Percentiles rank a stretch among this genome's conserved stretches.
These are phyloP conservation scores for Aspergillus ruber DNA, from an alignment of 2,329 filamentous ascomycete genomes.

Conservation along the genomic window DNA sequence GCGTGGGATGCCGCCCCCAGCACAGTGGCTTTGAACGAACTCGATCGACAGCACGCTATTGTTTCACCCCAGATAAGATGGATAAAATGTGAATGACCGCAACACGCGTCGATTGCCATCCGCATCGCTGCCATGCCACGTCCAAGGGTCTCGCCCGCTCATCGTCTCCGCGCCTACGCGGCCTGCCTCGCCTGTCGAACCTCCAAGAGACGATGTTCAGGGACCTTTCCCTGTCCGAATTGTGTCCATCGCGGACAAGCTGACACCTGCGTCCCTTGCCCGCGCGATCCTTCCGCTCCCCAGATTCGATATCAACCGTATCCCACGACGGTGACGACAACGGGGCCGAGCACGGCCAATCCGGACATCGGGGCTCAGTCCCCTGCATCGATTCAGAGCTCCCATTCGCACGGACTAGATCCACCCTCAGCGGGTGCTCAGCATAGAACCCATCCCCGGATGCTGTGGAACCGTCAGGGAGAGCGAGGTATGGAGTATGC, in stretches of 20 bases:
- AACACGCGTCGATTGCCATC: background rate
- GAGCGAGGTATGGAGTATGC: slow-evolving; percentile 40
- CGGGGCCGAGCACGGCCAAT: background rate
- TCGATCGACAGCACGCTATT: no score
- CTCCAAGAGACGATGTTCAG: slow-evolving; percentile 49
- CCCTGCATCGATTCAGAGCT: background rate
- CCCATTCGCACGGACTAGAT: slow-evolving; percentile 5
- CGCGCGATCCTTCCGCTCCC: background rate
- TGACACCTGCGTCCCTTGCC: slow-evolving; percentile 29
- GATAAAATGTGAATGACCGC: background rate
- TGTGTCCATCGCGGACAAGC: slow-evolving; percentile 42
- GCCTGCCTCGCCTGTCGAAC: slow-evolving; percentile 45
- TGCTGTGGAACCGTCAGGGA: slow-evolving; percentile 49
- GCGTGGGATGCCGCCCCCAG: no score
- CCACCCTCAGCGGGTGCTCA: slow-evolving; percentile 22
- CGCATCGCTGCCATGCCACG: slow-evolving; percentile 41
- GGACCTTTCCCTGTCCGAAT: slow-evolving; percentile 43
- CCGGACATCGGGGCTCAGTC: background rate
- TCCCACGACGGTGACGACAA: background rate
- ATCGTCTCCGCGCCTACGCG: slow-evolving; percentile 44
- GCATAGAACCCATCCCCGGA: slow-evolving; percentile 29
- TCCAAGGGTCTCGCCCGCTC: slow-evolving; percentile 45
- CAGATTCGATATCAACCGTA: background rate
- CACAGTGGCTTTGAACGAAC: no score
- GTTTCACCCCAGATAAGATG: no score